Evolutionary conservation across 2,329 filamentous ascomycete species (phyloP).

Genomic region (Hypoxylon sp.): DNA sequence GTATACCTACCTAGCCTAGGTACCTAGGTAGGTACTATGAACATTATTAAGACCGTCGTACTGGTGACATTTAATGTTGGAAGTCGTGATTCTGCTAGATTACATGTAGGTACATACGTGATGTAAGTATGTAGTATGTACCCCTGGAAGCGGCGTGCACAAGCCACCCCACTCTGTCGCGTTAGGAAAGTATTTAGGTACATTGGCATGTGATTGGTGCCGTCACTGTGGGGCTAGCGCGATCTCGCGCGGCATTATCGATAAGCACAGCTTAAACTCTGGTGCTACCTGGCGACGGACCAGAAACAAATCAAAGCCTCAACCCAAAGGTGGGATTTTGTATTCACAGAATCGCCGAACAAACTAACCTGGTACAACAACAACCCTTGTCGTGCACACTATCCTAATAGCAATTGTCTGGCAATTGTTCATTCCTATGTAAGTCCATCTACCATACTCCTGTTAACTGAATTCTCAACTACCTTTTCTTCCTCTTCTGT

Average conservation of each 20-base stretch:
- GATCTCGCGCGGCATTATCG: constrained; percentile 25
- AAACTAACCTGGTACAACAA: background rate
- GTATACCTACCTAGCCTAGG: too few relatives aligned
- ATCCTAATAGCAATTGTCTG: background rate
- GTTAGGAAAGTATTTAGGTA: constrained; percentile 12
- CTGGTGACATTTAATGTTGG: too few relatives aligned
- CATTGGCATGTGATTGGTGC: constrained; percentile 40
- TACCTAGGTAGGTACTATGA: too few relatives aligned
- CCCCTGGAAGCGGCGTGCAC: background rate
- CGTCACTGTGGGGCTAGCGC: constrained; percentile 18
- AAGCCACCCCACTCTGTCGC: constrained; percentile 1
- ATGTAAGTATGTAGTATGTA: background rate
- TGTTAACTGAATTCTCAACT: background rate
- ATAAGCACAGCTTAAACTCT: constrained; percentile 34
- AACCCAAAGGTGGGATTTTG: constrained; percentile 14
- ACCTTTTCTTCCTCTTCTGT: background rate
- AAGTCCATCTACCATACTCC: background rate
- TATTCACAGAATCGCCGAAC: background rate
- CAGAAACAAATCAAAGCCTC: constrained; percentile 17
- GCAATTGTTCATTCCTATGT: background rate
- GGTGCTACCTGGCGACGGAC: constrained; percentile 7
- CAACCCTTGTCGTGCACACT: background rate
- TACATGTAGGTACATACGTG: background rate
- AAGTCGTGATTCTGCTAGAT: too few relatives aligned
- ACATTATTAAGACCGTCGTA: too few relatives aligned